These are phyloP conservation scores for Epicoccum sorghinum DNA, from an alignment of 2,329 filamentous ascomycete species.

Conservation along the genomic window DNA sequence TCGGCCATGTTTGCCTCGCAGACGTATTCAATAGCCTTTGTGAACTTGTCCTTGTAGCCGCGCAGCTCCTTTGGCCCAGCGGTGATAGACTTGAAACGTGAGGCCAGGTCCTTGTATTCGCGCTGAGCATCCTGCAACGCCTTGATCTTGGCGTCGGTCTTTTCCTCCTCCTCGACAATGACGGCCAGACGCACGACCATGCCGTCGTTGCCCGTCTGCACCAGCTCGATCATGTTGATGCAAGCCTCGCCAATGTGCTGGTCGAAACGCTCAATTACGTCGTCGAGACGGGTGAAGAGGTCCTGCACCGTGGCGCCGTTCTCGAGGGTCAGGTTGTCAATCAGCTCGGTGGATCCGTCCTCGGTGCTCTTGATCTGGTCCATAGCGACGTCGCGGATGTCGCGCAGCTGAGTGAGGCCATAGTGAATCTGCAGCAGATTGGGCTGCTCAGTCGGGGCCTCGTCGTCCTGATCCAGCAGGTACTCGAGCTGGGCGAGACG, in stretches of 20 bases:
- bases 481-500: conserved; percentile 76
- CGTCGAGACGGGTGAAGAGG: conserved; percentile 85
- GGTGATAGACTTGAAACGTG: conserved; percentile 92
- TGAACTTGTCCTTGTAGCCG: conserved; percentile 96
- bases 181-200: conserved; percentile 90
- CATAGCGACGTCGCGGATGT: conserved; percentile 95
- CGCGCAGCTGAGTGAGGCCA: conserved; percentile 86
- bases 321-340: conserved; percentile 71
- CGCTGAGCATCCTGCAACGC: conserved; percentile 93
- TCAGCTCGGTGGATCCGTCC: conserved; percentile 96
- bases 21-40: conserved; percentile 76
- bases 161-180: conserved; percentile 94
- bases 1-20: conserved; percentile 76
- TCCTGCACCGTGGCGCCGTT: conserved; percentile 77
- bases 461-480: conserved; percentile 82
- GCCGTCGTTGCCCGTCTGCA: conserved; percentile 84
- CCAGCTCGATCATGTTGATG: conserved; percentile 85
- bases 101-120: conserved; percentile 93
- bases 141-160: conserved; percentile 88
- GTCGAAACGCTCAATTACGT: conserved; percentile 92
- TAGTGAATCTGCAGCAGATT: conserved; percentile 90
- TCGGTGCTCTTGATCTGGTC: conserved; percentile 84
- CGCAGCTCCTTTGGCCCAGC: conserved; percentile 89
- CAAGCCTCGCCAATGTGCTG: conserved; percentile 89
- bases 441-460: conserved; percentile 86